Percentiles rank a stretch among this genome's conserved stretches.
Evolutionary conservation across 2,329 filamentous ascomycete genomes (phyloP).

Genomic region (Xylaria sp.): DNA sequence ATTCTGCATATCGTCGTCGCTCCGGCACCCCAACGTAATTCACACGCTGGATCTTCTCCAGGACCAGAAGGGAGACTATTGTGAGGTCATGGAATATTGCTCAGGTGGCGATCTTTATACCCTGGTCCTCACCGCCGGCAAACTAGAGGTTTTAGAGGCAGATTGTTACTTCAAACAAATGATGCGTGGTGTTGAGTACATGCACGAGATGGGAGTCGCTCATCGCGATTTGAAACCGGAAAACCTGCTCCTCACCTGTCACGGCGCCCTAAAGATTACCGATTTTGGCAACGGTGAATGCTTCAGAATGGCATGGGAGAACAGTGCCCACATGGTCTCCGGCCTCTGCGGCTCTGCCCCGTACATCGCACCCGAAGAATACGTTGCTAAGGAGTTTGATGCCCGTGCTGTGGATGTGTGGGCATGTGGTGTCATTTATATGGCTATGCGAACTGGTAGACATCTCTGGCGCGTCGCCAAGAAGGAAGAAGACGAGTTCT

Average conservation of each 20-base stretch:
- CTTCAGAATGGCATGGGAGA: conserved; percentile 99
- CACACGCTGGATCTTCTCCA: conserved; percentile 95
- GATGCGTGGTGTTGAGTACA: conserved; percentile 98
- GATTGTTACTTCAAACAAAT: conserved; percentile 99
- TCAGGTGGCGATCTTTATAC: conserved; percentile 96
- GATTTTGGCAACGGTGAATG: conserved; percentile 99
- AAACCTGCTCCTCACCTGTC: conserved; percentile 91
- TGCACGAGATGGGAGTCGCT: conserved; percentile 99
- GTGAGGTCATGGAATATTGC: conserved; percentile 99
- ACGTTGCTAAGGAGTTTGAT: conserved; percentile 94
- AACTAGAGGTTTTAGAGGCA: conserved; percentile 90
- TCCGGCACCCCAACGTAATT: conserved; percentile 97
- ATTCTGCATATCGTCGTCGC: conserved; percentile 97
- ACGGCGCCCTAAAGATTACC: conserved; percentile 94
- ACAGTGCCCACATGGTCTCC: conserved; percentile 97
- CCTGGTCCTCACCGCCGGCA: conserved; percentile 87
- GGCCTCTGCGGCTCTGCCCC: conserved; percentile 96
- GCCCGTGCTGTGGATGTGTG: conserved; percentile 97
- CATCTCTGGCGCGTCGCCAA: conserved; percentile 98
- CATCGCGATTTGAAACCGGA: conserved; percentile 97
- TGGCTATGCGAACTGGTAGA: conserved; percentile 97
- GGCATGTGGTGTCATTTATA: conserved; percentile 99
- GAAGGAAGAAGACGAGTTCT: conserved; percentile 97
- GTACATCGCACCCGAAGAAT: conserved; percentile 98
- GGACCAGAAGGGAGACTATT: conserved; percentile 96